Conservation (phyloP, 129 eudicot species). For the Mikania micrantha region DNA sequence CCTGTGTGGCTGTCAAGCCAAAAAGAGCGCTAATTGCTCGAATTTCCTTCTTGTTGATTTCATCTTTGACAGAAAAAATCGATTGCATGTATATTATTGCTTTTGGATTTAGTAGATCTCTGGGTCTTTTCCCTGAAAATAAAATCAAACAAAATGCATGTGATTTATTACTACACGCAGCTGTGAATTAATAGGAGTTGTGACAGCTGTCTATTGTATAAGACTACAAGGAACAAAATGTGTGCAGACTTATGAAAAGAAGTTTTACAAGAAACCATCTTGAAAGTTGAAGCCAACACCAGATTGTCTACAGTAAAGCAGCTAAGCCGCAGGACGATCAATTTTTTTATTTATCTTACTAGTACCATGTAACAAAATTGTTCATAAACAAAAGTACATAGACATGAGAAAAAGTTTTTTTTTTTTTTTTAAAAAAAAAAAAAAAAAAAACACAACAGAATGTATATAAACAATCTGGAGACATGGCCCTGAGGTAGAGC, state of each 20-base stretch:
- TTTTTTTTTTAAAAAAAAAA: too few species aligned
- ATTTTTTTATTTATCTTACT: neutral
- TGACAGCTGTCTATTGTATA: too few species aligned
- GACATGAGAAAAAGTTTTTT: too few species aligned
- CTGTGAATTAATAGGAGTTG: too few species aligned
- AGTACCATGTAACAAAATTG: neutral
- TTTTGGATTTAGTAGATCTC: constrained; percentile 90
- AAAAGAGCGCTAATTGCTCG: constrained; percentile 84
- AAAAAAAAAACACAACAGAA: neutral
- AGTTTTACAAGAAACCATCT: too few species aligned
- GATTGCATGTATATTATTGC: constrained; percentile 84
- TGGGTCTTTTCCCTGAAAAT: constrained; percentile 82
- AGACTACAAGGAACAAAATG: too few species aligned
- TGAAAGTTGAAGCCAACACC: too few species aligned
- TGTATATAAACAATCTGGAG: neutral
- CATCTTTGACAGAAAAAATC: constrained; percentile 83
- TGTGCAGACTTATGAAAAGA: too few species aligned
- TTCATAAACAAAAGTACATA: neutral
- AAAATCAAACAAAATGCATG: neutral
- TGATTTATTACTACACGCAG: too few species aligned
- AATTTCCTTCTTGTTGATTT: constrained; percentile 75
- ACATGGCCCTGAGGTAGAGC: too few species aligned
- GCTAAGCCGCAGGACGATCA: too few species aligned
- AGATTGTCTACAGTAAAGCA: too few species aligned
- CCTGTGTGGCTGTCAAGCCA: constrained; percentile 96